Evolutionary conservation across 768 basidiomycete species (phyloP).

Genomic region (Flagelloscypha sp.): DNA sequence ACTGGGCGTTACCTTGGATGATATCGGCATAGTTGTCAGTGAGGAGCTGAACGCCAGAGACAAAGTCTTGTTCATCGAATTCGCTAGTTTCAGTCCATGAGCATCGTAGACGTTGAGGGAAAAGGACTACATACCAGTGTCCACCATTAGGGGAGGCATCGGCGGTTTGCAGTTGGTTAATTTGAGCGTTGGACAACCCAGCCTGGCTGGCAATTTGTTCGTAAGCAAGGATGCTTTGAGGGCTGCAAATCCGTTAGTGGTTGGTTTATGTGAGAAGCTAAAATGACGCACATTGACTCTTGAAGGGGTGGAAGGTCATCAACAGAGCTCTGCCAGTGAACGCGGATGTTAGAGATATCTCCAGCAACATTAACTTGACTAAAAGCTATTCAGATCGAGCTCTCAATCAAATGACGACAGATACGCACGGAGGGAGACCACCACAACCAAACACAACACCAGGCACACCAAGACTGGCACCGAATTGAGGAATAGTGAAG

Average conservation of each 20-base stretch:
- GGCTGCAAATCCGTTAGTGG: slow-evolving; percentile 6
- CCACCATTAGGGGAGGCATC: slow-evolving; percentile 19
- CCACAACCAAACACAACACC: slow-evolving; percentile 19
- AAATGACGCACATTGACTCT: slow-evolving; percentile 13
- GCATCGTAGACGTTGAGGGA: background rate
- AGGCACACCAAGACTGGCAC: slow-evolving; percentile 15
- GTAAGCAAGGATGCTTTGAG: slow-evolving; percentile 16
- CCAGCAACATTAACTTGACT: slow-evolving; percentile 20
- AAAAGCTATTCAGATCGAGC: background rate
- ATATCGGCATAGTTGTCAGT: slow-evolving; percentile 16
- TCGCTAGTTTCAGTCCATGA: slow-evolving; percentile 10
- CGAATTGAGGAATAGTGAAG: slow-evolving; percentile 19
- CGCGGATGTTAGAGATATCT: slow-evolving; percentile 14
- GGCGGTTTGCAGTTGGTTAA: slow-evolving; percentile 12
- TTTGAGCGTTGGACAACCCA: slow-evolving; percentile 9
- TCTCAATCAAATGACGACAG: background rate
- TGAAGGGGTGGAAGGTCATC: slow-evolving; percentile 16
- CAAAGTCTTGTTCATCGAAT: slow-evolving; percentile 20
- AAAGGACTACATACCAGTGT: slow-evolving; percentile 14
- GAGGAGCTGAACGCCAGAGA: slow-evolving; percentile 20
- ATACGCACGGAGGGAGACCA: slow-evolving; percentile 16
- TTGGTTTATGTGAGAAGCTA: background rate
- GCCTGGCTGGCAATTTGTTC: slow-evolving; percentile 14
- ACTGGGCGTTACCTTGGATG: slow-evolving; percentile 1
- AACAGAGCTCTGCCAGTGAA: slow-evolving; percentile 20